Conservation (phyloP, 768 basidiomycete genomes). For the Boletus reticuloceps region DNA sequence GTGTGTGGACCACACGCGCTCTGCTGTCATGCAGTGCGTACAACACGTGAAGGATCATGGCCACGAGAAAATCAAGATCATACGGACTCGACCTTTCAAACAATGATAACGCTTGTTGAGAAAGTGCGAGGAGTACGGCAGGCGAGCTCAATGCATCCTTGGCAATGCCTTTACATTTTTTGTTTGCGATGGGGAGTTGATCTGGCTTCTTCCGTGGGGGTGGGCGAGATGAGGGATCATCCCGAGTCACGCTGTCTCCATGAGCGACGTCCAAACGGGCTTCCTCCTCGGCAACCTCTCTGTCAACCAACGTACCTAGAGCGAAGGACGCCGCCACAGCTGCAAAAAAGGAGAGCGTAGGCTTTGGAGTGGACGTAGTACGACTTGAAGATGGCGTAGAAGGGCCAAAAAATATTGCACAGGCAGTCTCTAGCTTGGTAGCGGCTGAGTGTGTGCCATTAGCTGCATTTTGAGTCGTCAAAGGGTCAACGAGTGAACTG, state of each 20-base stretch:
- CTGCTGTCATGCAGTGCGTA: constrained; percentile 52
- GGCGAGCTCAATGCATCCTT: constrained; percentile 33
- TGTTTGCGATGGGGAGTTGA: constrained; percentile 9
- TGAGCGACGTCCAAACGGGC: constrained; percentile 21
- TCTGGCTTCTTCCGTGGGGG: constrained; percentile 23
- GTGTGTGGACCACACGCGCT: constrained; percentile 37
- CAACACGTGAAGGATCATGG: constrained; percentile 57
- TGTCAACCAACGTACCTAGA: constrained; percentile 47
- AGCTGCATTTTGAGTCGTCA: constrained; percentile 32
- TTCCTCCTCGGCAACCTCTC: constrained; percentile 29
- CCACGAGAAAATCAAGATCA: constrained; percentile 56
- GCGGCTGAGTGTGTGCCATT: constrained; percentile 13
- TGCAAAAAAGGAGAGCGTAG: constrained; percentile 50
- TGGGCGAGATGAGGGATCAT: constrained; percentile 26
- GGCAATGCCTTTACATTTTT: constrained; percentile 27
- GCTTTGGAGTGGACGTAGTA: constrained; percentile 11
- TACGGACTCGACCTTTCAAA: constrained; percentile 43
- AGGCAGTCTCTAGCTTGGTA: constrained; percentile 26
- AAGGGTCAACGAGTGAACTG: constrained; percentile 7
- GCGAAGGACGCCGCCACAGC: constrained; percentile 58
- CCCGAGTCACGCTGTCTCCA: constrained; percentile 14
- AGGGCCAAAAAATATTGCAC: constrained; percentile 31
- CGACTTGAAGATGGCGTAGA: constrained; percentile 11
- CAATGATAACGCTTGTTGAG: constrained; percentile 44
- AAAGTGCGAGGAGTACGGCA: constrained; percentile 44